Conservation (phyloP, 176 grass and related monocot species). For the Saccharum officinarum region DNA sequence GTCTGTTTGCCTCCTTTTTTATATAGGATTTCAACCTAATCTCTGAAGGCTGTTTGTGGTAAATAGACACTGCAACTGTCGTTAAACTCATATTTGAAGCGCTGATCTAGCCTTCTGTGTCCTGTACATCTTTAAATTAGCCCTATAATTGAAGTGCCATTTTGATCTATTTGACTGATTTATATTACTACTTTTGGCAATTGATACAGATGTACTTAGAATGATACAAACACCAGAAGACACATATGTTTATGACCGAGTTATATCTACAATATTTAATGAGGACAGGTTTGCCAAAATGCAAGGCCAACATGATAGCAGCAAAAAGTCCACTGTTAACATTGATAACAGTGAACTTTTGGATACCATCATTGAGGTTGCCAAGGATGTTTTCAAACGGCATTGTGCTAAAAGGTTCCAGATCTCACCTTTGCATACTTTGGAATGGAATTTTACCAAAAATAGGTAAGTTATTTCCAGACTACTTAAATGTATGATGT, state of each 20-base stretch:
- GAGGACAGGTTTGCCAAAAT: constrained; percentile 72
- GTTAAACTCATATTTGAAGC: constrained; percentile 14
- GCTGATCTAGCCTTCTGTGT: neutral
- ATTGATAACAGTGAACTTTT: constrained; percentile 73
- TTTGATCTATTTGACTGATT: constrained; percentile 26
- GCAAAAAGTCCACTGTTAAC: constrained; percentile 49
- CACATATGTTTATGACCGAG: constrained; percentile 88
- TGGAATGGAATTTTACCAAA: constrained; percentile 55
- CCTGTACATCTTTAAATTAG: neutral
- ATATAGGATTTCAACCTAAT: neutral
- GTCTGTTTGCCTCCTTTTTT: neutral
- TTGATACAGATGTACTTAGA: constrained; percentile 83
- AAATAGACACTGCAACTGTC: neutral
- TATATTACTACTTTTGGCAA: constrained; percentile 34
- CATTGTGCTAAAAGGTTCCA: constrained; percentile 96
- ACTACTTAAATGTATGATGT: constrained; percentile 18
- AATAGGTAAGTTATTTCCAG: constrained; percentile 61
- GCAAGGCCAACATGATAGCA: constrained; percentile 57
- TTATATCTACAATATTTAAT: constrained; percentile 92
- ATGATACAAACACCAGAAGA: constrained; percentile 90
- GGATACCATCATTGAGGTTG: constrained; percentile 75
- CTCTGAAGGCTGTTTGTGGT: constrained; percentile 1
- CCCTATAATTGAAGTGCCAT: constrained; percentile 17
- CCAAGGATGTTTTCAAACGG: constrained; percentile 92
- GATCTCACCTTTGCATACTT: constrained; percentile 66